Percentiles rank a stretch among this genome's conserved stretches.
These are phyloP conservation scores for Rhinocladiella similis DNA, from an alignment of 2,329 filamentous ascomycete genomes.

Conservation along the genomic window DNA sequence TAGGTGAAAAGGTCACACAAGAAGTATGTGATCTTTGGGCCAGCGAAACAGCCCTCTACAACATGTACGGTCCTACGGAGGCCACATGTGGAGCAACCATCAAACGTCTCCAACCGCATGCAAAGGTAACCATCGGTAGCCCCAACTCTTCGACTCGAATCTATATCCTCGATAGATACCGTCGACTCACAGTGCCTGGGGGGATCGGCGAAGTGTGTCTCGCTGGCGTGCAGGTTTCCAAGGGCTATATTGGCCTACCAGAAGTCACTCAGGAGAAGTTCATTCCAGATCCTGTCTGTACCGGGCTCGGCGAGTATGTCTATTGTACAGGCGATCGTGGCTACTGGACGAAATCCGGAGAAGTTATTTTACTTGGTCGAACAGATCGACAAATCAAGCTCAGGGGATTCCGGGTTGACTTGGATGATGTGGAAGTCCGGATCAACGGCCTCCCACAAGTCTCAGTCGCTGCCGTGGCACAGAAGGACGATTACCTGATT, in stretches of 20 bases:
- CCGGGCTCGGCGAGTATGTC: background rate
- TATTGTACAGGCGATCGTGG: background rate
- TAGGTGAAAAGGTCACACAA: conserved; percentile 41
- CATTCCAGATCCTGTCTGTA: conserved; percentile 31
- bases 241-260: conserved; percentile 42
- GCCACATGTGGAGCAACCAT: conserved; percentile 41
- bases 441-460: conserved; percentile 8
- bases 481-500: conserved; percentile 31
- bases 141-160: conserved; percentile 39
- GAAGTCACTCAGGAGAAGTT: conserved; percentile 35
- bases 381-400: conserved; percentile 46
- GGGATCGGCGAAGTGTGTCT: conserved; percentile 45
- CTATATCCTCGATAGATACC: conserved; percentile 44
- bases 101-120: conserved; percentile 27
- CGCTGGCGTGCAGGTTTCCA: conserved; percentile 45
- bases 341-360: conserved; percentile 37
- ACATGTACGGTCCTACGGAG: conserved; percentile 50
- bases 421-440: conserved; percentile 40
- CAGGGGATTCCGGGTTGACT: conserved; percentile 41
- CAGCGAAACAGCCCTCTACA: conserved; percentile 35
- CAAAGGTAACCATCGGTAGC: conserved; percentile 39
- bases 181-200: conserved; percentile 35
- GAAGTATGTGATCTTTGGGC: conserved; percentile 37
- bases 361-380: conserved; percentile 43
- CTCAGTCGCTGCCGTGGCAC: conserved; percentile 31